Conservation (phyloP, 306 rosid species). For the Senna tora region DNA sequence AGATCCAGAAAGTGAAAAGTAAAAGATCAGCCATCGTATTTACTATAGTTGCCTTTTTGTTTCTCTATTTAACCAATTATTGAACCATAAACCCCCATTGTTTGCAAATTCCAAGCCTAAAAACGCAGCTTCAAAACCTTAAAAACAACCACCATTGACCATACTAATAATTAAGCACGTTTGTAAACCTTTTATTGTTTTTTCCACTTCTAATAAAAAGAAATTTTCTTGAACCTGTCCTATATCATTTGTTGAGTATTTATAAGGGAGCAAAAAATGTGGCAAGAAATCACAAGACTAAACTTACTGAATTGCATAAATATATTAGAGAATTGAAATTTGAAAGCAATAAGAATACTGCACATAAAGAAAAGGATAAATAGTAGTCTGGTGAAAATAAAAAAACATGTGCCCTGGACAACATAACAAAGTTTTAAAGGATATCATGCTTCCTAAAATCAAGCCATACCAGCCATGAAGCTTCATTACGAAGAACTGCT, state of each 20-base stretch:
- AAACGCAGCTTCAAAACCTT: background rate
- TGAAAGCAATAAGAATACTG: background rate
- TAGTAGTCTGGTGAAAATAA: background rate
- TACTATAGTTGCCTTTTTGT: background rate
- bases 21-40: background rate
- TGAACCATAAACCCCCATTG: background rate
- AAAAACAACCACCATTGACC: conserved; percentile 9
- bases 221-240: background rate
- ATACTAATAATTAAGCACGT: background rate
- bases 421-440: background rate
- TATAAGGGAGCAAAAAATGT: background rate
- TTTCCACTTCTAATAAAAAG: background rate
- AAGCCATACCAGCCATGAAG: conserved; percentile 65
- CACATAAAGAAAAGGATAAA: background rate
- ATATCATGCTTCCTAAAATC: background rate
- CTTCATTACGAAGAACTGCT: conserved; percentile 51
- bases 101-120: background rate
- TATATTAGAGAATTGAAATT: background rate
- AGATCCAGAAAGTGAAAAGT: background rate
- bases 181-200: too few species aligned
- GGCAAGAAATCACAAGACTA: background rate
- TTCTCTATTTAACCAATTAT: background rate
- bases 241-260: background rate
- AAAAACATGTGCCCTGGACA: background rate
- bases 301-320: background rate